Evolutionary conservation across 2,329 filamentous ascomycete species (phyloP), one percentile per base, ranked within the genome.

Genomic region (Dendrostoma leiphaemia): DNA sequence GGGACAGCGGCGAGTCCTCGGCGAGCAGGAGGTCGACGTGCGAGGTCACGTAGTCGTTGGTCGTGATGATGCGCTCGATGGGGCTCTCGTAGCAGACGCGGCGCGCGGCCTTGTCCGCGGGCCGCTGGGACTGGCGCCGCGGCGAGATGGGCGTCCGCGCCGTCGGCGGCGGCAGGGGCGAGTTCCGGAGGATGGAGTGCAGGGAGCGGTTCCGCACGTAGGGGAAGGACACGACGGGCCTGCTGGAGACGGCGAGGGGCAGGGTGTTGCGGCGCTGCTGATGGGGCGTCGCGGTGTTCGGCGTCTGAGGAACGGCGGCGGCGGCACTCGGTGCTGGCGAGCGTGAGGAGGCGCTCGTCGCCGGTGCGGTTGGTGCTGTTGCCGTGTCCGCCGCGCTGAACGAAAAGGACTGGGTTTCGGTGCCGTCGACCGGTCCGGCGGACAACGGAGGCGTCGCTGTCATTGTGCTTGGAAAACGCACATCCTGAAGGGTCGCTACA

Each of bases 121-220:
- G 67, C 12, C 81, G 78, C 26, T 74, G 69, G 1, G 82, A 84
- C 57, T 80, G 76, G 34, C 81, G 73, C 54, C 76, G 73, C 2
- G 81, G 78, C 1, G 82, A 83, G 5, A 73, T 68, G 1, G 81
- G 79, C 8, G 79, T 77, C 29, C 71, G 70, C 3, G 78, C 73
- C 19, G 70, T 79, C 3, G 72, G 67, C 1, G 81, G 79, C 19
- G 82, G 81, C 6, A 86, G 72, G 17, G 84, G 84, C 4, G 84
- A 87, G 72, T 87, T 87, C 50, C 83, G 80, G 21, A 87, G 75
- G 62, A 87, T 87, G 67, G 82, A 85, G 65, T 81, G 83, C 9
- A 86, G 76, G 38, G 74, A 72, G 53, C 77, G 76, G 31, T 83
- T 79, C 58, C 83, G 83, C 2, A 73, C 79, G 62, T 87, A 86